Conservation (phyloP, 2,329 filamentous ascomycete genomes). For the Pyrenophora teres region DNA sequence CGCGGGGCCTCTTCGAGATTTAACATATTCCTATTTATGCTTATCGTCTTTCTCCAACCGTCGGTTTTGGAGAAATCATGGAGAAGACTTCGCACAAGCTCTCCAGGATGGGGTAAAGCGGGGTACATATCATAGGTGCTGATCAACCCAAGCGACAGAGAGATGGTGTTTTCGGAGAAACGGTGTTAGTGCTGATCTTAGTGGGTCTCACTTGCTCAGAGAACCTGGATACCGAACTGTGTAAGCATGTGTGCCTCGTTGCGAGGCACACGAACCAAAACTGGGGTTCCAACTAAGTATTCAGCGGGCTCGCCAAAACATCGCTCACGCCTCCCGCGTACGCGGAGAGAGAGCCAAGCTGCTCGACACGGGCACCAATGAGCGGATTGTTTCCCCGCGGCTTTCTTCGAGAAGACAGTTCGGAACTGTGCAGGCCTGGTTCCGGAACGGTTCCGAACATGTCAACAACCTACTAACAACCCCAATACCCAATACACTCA, state of each 20-base stretch:
- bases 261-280: conserved; percentile 18
- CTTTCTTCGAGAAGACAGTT: background rate
- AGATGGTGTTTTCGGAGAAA: too few relatives aligned
- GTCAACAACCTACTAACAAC: too few relatives aligned
- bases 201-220: conserved; percentile 3
- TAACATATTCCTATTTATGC: too few relatives aligned
- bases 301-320: background rate
- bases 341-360: background rate
- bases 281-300: background rate
- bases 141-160: too few relatives aligned
- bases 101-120: conserved; percentile 16
- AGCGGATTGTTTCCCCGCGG: background rate
- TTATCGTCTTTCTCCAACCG: too few relatives aligned
- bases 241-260: conserved; percentile 20
- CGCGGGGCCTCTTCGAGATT: too few relatives aligned
- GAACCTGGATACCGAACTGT: background rate
- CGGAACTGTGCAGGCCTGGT: too few relatives aligned
- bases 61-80: too few relatives aligned
- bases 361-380: conserved; percentile 20
- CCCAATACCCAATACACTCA: background rate
- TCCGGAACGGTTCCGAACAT: background rate
- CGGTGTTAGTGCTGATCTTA: background rate
- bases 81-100: background rate
- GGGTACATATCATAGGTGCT: conserved; percentile 4
- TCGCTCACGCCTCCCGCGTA: background rate